phyloP scores from a whole-genome alignment of 352 stramenopile genomes.

The Phytophthora europaea region DNA sequence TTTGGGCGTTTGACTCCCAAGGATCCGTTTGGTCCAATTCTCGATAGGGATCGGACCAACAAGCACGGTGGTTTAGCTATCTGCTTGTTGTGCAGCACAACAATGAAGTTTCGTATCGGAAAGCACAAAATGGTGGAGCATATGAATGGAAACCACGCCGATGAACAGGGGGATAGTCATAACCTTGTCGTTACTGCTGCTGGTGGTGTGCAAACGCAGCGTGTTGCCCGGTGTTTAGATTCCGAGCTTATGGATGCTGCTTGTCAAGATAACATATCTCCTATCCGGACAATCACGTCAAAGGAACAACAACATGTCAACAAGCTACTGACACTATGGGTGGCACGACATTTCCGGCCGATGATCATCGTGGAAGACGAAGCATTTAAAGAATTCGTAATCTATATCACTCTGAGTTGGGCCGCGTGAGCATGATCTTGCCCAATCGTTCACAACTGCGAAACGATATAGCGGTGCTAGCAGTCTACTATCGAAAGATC shows the following conservation, averaged over 20 bases:
- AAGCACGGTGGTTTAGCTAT: constrained; percentile 4
- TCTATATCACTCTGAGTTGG: constrained; percentile 14
- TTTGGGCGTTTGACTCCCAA: constrained; percentile 7
- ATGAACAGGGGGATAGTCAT: neutral
- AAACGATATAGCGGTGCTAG: constrained; percentile 9
- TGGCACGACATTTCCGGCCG: constrained; percentile 19
- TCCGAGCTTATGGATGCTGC: neutral
- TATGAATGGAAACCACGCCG: neutral
- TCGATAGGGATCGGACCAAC: neutral
- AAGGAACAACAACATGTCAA: constrained; percentile 7
- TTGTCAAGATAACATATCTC: neutral
- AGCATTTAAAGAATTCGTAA: constrained; percentile 17
- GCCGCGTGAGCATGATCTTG: neutral
- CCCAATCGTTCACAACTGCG: constrained; percentile 12
- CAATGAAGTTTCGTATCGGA: constrained; percentile 6
- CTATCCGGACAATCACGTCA: neutral
- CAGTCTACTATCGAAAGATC: constrained; percentile 1
- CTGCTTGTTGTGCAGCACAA: constrained; percentile 9
- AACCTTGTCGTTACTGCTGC: neutral
- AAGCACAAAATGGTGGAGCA: constrained; percentile 17
- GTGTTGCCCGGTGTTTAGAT: neutral
- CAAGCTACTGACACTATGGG: constrained; percentile 7
- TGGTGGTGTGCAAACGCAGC: neutral
- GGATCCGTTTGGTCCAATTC: neutral
- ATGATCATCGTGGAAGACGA: constrained; percentile 20